These are phyloP conservation scores for Chloris gayana DNA, from an alignment of 176 grass and related monocot genomes.

Conservation along the genomic window DNA sequence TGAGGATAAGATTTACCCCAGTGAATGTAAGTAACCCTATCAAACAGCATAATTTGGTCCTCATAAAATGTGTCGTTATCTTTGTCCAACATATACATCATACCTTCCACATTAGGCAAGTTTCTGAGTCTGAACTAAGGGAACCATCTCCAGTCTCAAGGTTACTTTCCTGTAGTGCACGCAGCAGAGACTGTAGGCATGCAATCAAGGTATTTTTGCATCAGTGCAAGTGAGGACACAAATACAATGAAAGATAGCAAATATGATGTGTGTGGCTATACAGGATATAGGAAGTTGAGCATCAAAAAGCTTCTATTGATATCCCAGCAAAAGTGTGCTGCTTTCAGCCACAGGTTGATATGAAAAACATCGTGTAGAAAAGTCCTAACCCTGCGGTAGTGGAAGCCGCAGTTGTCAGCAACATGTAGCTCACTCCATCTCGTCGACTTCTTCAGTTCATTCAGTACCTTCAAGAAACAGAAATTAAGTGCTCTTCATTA, in stretches of 20 bases:
- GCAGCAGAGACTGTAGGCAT: slow-evolving; percentile 62
- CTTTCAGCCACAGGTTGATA: not conserved
- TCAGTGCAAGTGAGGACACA: not conserved
- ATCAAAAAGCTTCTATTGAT: slow-evolving; percentile 6
- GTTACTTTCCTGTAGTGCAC: slow-evolving; percentile 48
- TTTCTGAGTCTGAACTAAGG: slow-evolving; percentile 40
- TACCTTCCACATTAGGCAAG: slow-evolving; percentile 58
- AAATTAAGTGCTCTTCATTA: slow-evolving; percentile 2
- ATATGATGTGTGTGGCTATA: not conserved
- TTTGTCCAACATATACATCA: not conserved
- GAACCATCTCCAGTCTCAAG: slow-evolving; percentile 31
- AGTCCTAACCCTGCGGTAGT: slow-evolving; percentile 68
- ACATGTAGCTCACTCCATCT: slow-evolving; percentile 83
- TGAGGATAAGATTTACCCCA: slow-evolving; percentile 22
- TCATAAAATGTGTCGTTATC: slow-evolving; percentile 19
- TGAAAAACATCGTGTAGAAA: not conserved
- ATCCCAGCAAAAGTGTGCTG: not conserved
- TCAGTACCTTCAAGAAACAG: slow-evolving; percentile 57
- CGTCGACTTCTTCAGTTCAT: slow-evolving; percentile 71
- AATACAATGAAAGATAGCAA: not conserved
- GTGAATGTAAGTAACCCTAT: not conserved
- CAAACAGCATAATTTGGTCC: slow-evolving; percentile 10
- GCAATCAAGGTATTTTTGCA: slow-evolving; percentile 4
- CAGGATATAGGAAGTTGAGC: not conserved
- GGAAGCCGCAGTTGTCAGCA: slow-evolving; percentile 91